Base-by-base conservation (phyloP, 2,329 filamentous ascomycete genomes). In the Phaeosphaeria sp. region DNA sequence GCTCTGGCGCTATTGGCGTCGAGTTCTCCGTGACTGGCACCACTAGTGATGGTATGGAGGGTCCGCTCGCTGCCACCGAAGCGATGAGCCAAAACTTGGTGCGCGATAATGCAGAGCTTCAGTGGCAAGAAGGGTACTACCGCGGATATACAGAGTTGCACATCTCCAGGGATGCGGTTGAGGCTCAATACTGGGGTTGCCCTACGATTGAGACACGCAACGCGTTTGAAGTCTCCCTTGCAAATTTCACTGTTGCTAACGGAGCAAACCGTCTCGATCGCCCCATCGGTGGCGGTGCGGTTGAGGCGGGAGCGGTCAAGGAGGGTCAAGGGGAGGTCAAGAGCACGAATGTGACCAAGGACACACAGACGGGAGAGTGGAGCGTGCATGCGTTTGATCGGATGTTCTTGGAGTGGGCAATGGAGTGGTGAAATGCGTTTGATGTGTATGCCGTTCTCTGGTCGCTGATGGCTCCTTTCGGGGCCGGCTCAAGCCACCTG, bases 91-190 rank as follows among this genome's bases (percentile, higher is more conserved):
- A 55, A 33, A 56, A 62, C 23, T 42, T 68, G 6, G 60, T 74
- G 10, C 68, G 69, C 48, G 76, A 81, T 42, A 91, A 90, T 72
- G 76, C 78, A 0, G 86, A 89, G 72, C 77, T 91, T 57, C 86
- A 89, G 69, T 91, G 88, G 89, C 43, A 46, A 25, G 43, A 46
- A 46, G 20, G 20, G 2, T 46, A 46, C 43, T 46, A 46, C 22
- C 43, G 43, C 17, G 43, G 43, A 4, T 46, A 46, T 21, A 46
- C 43, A 4, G 20, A 22, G 43, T 18, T 46, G 43, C 43, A 46
- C 11, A 23, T 46, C 20, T 46, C 43, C 3, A 46, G 23, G 20
- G 20, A 46, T 15, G 17, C 11, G 21, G 43, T 46, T 21, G 43
- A 46, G 22, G 43, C 43, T 6, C 43, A 46, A 6, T 46, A 46